These are phyloP conservation scores for Lodderomyces metapsilosis DNA, from an alignment of 1,139 yeast genomes.

Conservation along the genomic window DNA sequence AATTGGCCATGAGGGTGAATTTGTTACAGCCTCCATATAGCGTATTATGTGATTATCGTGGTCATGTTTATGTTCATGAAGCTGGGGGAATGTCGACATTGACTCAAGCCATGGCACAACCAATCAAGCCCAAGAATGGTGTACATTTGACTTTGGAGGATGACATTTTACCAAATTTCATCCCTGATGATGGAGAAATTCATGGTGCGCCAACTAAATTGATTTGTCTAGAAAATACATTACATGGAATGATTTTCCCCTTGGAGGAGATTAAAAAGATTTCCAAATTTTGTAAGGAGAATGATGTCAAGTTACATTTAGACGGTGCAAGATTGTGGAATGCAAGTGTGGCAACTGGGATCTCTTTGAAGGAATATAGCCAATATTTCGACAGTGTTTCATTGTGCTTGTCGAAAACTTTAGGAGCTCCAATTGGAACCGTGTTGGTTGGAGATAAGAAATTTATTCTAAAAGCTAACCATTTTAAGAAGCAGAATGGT, in stretches of 20 bases:
- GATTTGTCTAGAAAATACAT: constrained; percentile 45
- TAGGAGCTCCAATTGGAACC: constrained; percentile 50
- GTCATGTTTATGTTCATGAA: constrained; percentile 41
- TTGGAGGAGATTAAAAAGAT: constrained; percentile 41
- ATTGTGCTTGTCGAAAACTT: constrained; percentile 43
- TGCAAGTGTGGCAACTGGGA: constrained; percentile 42
- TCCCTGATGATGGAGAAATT: constrained; percentile 50
- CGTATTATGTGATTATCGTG: constrained; percentile 39
- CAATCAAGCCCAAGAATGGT: constrained; percentile 39
- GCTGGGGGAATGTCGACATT: constrained; percentile 48
- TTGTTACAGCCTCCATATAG: constrained; percentile 47
- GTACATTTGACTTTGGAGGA: constrained; percentile 39
- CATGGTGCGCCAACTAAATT: constrained; percentile 49
- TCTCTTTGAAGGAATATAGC: constrained; percentile 38
- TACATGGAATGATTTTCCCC: constrained; percentile 46
- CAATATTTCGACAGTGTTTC: constrained; percentile 44
- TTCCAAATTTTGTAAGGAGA: constrained; percentile 33
- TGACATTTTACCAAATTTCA: constrained; percentile 35
- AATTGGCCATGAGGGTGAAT: constrained; percentile 40
- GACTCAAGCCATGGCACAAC: constrained; percentile 46
- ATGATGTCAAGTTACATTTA: constrained; percentile 38
- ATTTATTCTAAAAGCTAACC: constrained; percentile 43
- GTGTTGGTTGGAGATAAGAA: constrained; percentile 34
- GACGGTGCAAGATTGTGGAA: constrained; percentile 53
- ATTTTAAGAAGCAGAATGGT: constrained; percentile 47